Base-by-base conservation (phyloP, 1,284 basidiomycete species). In the Kwoniella shivajii region DNA sequence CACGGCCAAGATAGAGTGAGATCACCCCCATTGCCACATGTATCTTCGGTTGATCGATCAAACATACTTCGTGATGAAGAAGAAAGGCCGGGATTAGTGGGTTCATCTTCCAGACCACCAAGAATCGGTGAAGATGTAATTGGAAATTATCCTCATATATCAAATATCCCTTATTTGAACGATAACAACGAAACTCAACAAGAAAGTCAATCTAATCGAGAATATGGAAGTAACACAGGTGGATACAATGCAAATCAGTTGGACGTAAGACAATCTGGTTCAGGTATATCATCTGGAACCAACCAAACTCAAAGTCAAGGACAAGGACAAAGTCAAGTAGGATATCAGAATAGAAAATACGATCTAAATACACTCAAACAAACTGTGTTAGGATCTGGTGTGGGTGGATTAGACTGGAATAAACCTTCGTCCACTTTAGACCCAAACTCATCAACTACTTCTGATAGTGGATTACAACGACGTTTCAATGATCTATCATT, bases 11-110 rank as follows among this genome's bases (percentile, higher is more conserved):
- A 60, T 41, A 16, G 29, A 38, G 22, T 38, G 1, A 31, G 27
- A 18, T 51, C 46, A 11, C 54, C 56, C 24, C 55, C 59, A 14
- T 31, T 61, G 24, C 59, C 56, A 24, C 59, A 61, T 43, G 43
- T 61, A 20, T 34, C 29, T 24, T 54, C 51, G 14, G 33, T 57
- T 26, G 33, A 56, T 31, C 39, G 55, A 34, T 30, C 22, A 18
- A 22, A 38, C 53, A 54, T 38, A 16, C 38, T 18, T 18, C 49
- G 30, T 2, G 13, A 14, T 6, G 48, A 44, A 24, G 42, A 53
- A 45, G 51, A 56, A 26, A 14, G 54, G 22, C 54, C 54, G 18
- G 54, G 48, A 20, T 50, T 56, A 27, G 13, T 56, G 13, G 47
- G 26, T 7, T 56, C 54, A 1, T 44, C 48, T 18, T 50, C 47